phyloP scores from a whole-genome alignment of 192 early-diverging fungal species.

The Pecoramyces ruminantium region DNA sequence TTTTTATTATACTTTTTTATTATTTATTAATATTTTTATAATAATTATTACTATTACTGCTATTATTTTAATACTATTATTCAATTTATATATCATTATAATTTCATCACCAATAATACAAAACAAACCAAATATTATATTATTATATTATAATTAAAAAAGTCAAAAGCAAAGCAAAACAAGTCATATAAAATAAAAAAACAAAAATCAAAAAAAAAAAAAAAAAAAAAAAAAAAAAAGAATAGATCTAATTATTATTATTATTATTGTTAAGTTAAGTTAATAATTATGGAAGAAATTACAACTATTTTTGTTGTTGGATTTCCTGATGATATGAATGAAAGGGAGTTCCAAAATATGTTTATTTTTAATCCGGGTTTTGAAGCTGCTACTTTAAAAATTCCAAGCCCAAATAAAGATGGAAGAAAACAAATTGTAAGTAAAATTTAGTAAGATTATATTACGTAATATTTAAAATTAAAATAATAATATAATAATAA shows the following conservation, averaged over 20 bases:
- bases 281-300: constrained; percentile 58
- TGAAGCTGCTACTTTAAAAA: constrained; percentile 91
- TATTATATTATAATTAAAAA: too few species aligned
- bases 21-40: too few species aligned
- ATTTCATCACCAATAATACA: too few species aligned
- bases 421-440: constrained; percentile 80
- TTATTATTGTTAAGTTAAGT: too few species aligned
- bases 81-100: not conserved
- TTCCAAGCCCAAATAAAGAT: constrained; percentile 48
- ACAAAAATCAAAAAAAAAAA: too few species aligned
- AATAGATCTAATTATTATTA: constrained; percentile 3
- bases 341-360: constrained; percentile 99
- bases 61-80: too few species aligned
- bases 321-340: constrained; percentile 96
- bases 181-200: too few species aligned
- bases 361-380: constrained; percentile 96
- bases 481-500: constrained; percentile 1
- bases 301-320: constrained; percentile 99
- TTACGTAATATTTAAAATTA: not conserved
- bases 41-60: too few species aligned
- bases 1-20: too few species aligned
- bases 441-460: constrained; percentile 18
- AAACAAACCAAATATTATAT: too few species aligned
- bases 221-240: constrained; percentile 14
- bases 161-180: too few species aligned